phyloP scores from a whole-genome alignment of 306 rosid genomes.

The Prunus mongolica region DNA sequence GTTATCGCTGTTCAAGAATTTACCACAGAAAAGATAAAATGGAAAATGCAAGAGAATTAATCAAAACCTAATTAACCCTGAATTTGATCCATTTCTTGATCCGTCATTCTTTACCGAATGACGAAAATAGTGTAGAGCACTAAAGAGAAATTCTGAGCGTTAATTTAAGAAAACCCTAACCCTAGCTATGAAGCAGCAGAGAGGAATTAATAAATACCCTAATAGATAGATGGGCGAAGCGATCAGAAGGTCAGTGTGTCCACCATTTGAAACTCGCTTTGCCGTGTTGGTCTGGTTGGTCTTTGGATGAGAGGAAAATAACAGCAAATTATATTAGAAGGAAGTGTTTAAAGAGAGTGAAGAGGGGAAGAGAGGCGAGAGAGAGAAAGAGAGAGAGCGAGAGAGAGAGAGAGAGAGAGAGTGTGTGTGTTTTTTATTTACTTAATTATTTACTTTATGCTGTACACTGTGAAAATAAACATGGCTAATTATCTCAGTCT shows the following conservation, averaged over 20 bases:
- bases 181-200: neutral
- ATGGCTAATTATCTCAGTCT: too few species aligned
- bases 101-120: neutral
- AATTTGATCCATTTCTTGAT: slow-evolving; percentile 2
- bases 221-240: neutral
- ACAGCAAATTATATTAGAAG: neutral
- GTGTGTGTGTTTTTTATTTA: neutral
- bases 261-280: neutral
- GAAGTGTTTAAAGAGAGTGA: neutral
- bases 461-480: too few species aligned
- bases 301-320: neutral
- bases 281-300: neutral
- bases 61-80: neutral
- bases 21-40: neutral
- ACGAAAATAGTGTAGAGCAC: neutral
- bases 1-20: neutral
- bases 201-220: neutral
- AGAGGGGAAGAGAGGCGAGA: neutral
- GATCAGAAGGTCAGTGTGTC: neutral
- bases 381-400: neutral
- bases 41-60: too few species aligned
- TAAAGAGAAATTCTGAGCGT: neutral
- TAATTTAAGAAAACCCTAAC: neutral
- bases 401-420: neutral
- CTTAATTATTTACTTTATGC: too few species aligned